Base-by-base conservation (phyloP, 345 rosid genomes). In the Boechera retrofracta region DNA sequence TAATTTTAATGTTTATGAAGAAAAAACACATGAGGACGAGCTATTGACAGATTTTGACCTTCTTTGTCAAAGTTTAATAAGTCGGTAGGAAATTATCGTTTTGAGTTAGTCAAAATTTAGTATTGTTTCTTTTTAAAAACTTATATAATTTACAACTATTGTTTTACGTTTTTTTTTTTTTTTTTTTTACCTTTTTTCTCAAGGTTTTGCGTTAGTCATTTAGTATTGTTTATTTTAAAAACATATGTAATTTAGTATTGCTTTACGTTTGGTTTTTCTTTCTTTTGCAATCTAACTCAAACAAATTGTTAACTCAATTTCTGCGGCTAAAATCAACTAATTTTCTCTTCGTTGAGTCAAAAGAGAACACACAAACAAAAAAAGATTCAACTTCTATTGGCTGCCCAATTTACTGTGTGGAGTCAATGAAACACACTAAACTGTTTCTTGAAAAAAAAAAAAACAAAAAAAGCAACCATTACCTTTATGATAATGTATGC, bases 401-500 rank as follows among this genome's bases (percentile, higher is more conserved):
- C 70, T 69, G 49, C 16, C 5, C 32, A 16, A 36, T 21, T 32
- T 2, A 42, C 10, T 42, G 5, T 35, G 59, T 54, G 5, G 41
- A 70, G 66, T 77, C 81, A 77, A 71, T 55, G 51, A 28, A 56
- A 71, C 67, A 70, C 53, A 75, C 32, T 24, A 21, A 42, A 45
- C n/a, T 67, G 56, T 61, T 72, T 36, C 15, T 6, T 61, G 6
- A 21, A 2, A 36, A 18, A 48, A 48, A 35, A 5, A 11, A 1
- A 21, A 21, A 21, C 24, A 35, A 5, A n/a, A 7, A 21, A n/a
- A 13, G 49, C 21, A 7, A 13, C 49, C 49, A 36, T 6, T 1
- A 36, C 41, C n/a, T 12, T 24, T 21, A 11, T 12, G 26, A 21
- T 48, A n/a, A 16, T 5, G 21, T 52, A 41, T 64, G 18, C 39